Percentiles rank a stretch among this genome's conserved stretches.
Evolutionary conservation across 2,329 filamentous ascomycete species (phyloP).

Genomic region (Ophiostoma quercus): DNA sequence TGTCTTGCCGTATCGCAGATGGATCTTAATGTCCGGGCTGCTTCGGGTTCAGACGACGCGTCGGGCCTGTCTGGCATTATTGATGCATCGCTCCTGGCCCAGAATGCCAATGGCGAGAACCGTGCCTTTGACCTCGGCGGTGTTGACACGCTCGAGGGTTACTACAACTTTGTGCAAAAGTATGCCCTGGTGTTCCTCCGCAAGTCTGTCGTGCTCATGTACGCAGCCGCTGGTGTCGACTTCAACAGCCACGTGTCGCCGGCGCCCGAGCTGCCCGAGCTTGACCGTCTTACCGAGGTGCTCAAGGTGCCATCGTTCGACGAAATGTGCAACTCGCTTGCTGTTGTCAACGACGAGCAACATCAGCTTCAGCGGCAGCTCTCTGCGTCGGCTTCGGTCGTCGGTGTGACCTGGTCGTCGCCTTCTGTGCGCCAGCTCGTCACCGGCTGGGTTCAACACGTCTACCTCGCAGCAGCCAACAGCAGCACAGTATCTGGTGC

Average conservation of each 20-base stretch:
- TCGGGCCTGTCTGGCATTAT: conserved; percentile 19
- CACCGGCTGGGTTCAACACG: conserved; percentile 68
- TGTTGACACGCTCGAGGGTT: conserved; percentile 49
- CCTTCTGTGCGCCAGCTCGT: conserved; percentile 38
- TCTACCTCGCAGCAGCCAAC: conserved; percentile 29
- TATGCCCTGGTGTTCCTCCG: conserved; percentile 89
- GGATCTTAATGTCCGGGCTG: conserved; percentile 38
- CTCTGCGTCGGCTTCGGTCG: conserved; percentile 10
- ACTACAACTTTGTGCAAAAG: conserved; percentile 61
- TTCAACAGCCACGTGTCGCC: conserved; percentile 66
- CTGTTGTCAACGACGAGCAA: conserved; percentile 33
- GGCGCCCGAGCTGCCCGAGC: conserved; percentile 64
- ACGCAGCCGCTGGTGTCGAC: conserved; percentile 83
- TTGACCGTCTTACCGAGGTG: conserved; percentile 71
- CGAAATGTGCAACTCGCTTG: conserved; percentile 64
- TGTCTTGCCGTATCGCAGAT: conserved; percentile 45
- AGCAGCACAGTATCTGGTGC: conserved; percentile 12
- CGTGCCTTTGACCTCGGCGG: conserved; percentile 51
- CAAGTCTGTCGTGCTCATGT: conserved; percentile 75
- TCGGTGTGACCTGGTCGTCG: conserved; percentile 8
- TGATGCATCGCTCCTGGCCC: conserved; percentile 34
- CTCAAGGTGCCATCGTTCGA: conserved; percentile 73
- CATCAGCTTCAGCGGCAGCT: conserved; percentile 1
- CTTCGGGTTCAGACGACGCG: conserved; percentile 2
- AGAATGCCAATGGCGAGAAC: conserved; percentile 37